A percentile compares a stretch with the other conserved stretches of the same genome.
These are phyloP conservation scores for Silene coronaria DNA, from an alignment of 179 eudicot genomes.

Conservation along the genomic window DNA sequence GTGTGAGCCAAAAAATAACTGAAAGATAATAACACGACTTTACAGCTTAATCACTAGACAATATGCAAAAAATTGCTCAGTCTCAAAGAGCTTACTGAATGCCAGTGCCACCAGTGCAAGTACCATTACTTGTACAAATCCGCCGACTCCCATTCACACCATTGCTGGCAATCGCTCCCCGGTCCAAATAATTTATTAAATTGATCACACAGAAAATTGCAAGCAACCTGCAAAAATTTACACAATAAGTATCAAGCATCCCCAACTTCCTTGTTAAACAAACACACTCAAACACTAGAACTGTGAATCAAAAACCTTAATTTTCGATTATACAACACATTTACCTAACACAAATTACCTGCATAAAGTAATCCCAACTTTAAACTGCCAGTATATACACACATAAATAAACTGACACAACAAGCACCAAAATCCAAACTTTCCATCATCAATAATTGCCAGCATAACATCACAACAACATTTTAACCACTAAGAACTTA, in stretches of 20 bases:
- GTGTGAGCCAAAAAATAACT: not conserved
- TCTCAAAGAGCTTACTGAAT: slow-evolving; percentile 63
- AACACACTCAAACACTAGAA: not conserved
- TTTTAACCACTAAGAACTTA: not conserved
- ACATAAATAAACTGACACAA: not conserved
- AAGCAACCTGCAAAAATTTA: slow-evolving; percentile 58
- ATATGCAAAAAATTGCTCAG: not conserved
- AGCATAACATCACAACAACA: not conserved
- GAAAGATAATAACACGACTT: not conserved
- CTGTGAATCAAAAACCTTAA: slow-evolving; percentile 1
- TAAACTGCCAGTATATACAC: not conserved
- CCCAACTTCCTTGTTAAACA: not conserved
- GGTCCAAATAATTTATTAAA: slow-evolving; percentile 80
- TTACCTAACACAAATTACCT: not conserved
- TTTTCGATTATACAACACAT: not conserved
- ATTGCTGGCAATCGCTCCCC: slow-evolving; percentile 94
- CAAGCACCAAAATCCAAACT: slow-evolving; percentile 12
- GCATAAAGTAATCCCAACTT: not conserved
- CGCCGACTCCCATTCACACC: slow-evolving; percentile 76
- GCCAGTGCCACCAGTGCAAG: slow-evolving; percentile 76
- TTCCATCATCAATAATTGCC: not conserved
- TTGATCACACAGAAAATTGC: slow-evolving; percentile 73
- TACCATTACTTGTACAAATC: slow-evolving; percentile 51
- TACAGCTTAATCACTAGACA: too few species aligned
- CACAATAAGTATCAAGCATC: not conserved